Conservation (phyloP, 805 yeast species). For the Saturnispora hagleri region DNA sequence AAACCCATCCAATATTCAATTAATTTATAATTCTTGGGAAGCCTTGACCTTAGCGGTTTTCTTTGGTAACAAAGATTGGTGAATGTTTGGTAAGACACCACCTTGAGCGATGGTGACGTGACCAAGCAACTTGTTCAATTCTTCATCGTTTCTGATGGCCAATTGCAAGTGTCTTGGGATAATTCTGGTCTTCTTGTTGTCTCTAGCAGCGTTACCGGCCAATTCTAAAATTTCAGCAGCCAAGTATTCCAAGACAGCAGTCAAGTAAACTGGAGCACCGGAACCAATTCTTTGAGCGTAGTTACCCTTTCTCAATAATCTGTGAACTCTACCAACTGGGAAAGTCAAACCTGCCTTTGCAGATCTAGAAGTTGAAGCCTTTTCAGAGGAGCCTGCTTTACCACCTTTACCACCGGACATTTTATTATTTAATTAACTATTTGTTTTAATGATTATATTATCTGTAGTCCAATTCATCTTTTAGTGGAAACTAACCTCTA, state of each 20-base stretch:
- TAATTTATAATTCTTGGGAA: slow-evolving; percentile 46
- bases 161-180: slow-evolving; percentile 98
- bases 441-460: too few relatives aligned
- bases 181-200: slow-evolving; percentile 96
- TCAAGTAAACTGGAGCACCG: slow-evolving; percentile 97
- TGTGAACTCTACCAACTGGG: slow-evolving; percentile 99
- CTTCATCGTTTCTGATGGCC: slow-evolving; percentile 99
- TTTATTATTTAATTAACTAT: not conserved
- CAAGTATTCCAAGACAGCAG: slow-evolving; percentile 93
- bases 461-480: not conserved
- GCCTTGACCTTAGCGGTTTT: slow-evolving; percentile 46
- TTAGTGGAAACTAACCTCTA: not conserved
- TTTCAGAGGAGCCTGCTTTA: slow-evolving; percentile 90
- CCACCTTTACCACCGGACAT: slow-evolving; percentile 78
- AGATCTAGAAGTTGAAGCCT: slow-evolving; percentile 96
- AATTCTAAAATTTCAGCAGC: slow-evolving; percentile 97
- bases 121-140: slow-evolving; percentile 84
- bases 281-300: slow-evolving; percentile 98
- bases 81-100: slow-evolving; percentile 98
- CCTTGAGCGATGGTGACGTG: slow-evolving; percentile 98
- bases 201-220: slow-evolving; percentile 99
- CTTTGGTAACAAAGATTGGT: slow-evolving; percentile 75
- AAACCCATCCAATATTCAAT: slow-evolving; percentile 4
- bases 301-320: slow-evolving; percentile 93
- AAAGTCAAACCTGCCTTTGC: slow-evolving; percentile 97